Conservation (phyloP, 192 early-diverging fungal species). For the Coemansia sp. region DNA sequence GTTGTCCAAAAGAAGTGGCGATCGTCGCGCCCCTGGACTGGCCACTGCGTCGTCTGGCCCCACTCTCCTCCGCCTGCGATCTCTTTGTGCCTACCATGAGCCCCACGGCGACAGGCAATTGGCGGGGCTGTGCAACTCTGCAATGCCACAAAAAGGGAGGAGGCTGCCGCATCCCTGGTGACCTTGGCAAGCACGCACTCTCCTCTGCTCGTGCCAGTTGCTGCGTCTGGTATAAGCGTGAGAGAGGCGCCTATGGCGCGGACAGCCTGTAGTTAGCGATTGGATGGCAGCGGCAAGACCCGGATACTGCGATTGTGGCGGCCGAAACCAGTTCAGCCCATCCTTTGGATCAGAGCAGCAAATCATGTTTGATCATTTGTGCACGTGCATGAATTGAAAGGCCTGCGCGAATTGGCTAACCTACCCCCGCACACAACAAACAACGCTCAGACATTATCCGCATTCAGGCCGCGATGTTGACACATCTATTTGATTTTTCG, state of each 20-base stretch:
- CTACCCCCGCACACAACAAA: neutral
- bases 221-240: neutral
- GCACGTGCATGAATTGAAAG: constrained; percentile 13
- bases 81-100: neutral
- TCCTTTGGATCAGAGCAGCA: neutral
- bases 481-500: neutral
- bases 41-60: neutral
- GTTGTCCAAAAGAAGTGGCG: neutral
- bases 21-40: constrained; percentile 6
- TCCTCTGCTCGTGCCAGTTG: neutral
- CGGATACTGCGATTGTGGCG: neutral
- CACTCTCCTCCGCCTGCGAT: neutral
- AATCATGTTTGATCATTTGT: neutral
- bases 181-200: neutral
- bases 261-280: neutral
- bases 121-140: neutral
- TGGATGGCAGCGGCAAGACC: neutral
- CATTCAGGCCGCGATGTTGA: neutral
- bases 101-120: neutral
- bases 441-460: neutral
- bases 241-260: neutral
- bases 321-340: neutral
- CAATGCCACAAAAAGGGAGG: neutral
- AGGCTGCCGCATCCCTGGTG: neutral
- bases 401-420: neutral